Conservation (phyloP, 192 early-diverging fungal species). For the Gaertneriomyces semiglobifer region DNA sequence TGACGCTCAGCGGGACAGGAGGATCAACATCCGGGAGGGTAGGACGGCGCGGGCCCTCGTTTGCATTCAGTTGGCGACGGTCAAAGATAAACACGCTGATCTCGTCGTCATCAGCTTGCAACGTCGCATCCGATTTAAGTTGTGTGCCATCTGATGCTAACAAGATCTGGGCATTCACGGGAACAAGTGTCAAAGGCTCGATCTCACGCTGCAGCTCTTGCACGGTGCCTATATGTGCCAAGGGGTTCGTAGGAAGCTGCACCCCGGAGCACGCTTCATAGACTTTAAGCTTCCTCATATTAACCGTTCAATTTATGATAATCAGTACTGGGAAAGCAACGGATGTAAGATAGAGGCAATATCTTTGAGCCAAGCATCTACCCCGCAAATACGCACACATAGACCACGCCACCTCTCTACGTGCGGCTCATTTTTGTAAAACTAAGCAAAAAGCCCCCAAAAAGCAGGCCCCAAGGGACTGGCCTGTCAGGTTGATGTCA, state of each 20-base stretch:
- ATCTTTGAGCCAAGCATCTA: no score
- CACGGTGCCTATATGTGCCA: constrained; percentile 11
- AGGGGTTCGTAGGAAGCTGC: constrained; percentile 2
- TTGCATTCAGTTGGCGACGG: constrained; percentile 14
- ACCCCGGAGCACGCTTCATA: constrained; percentile 22
- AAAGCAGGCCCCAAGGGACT: no score
- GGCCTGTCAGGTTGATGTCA: no score
- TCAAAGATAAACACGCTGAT: constrained; percentile 25
- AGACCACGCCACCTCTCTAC: no score
- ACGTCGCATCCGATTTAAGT: constrained; percentile 9
- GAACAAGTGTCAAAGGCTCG: constrained; percentile 16
- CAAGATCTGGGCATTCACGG: constrained; percentile 25
- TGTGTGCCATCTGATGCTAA: constrained; percentile 22
- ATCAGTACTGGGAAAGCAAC: no score
- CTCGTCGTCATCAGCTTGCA: constrained; percentile 18
- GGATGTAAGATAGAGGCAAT: no score
- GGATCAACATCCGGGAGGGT: constrained; percentile 25
- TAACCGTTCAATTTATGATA: no score
- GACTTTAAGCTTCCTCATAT: not conserved
- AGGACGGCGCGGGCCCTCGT: not conserved
- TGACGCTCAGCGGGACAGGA: constrained; percentile 23
- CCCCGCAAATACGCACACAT: no score
- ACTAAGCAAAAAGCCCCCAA: no score
- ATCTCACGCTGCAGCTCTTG: constrained; percentile 23
- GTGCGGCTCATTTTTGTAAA: no score